A percentile compares a stretch with the other conserved stretches of the same genome.
These are phyloP conservation scores for Penicillium aurantiogriseum DNA, from an alignment of 2,329 filamentous ascomycete species.

Conservation along the genomic window DNA sequence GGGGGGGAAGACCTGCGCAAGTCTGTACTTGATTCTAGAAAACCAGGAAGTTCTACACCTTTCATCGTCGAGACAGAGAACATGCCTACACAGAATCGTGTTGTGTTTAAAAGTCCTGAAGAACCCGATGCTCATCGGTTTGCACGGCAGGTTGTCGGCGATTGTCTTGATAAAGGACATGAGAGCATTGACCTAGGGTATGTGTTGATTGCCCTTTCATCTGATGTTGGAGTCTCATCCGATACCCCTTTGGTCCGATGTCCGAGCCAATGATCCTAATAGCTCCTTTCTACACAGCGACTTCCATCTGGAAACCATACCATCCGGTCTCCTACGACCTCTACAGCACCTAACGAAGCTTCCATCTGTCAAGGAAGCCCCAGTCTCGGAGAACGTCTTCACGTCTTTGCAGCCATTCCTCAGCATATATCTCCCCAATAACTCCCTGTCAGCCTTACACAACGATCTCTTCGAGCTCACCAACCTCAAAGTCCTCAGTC, in stretches of 20 bases:
- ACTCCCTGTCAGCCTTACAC: conserved; percentile 38
- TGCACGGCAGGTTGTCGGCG: conserved; percentile 39
- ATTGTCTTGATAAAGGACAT: conserved; percentile 45
- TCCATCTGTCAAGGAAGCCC: conserved; percentile 33
- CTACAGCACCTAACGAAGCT: conserved; percentile 43
- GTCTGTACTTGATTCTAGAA: conserved; percentile 21
- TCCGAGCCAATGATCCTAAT: not conserved
- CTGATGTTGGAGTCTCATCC: not conserved
- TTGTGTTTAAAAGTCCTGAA: conserved; percentile 21
- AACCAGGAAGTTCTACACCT: conserved; percentile 1
- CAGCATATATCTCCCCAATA: conserved; percentile 45
- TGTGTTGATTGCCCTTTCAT: conserved; percentile 14
- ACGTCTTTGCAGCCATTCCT: conserved; percentile 43
- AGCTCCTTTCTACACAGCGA: conserved; percentile 24
- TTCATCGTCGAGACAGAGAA: conserved; percentile 1
- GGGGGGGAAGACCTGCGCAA: conserved; percentile 41
- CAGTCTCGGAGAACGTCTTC: conserved; percentile 40
- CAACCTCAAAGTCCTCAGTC: conserved; percentile 44
- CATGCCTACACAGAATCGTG: conserved; percentile 1
- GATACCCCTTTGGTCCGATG: not conserved
- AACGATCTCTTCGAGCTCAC: conserved; percentile 44
- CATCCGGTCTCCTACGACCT: conserved; percentile 35
- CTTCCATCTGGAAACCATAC: conserved; percentile 32
- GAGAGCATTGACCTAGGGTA: conserved; percentile 49
- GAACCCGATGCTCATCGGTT: conserved; percentile 39